Conservation (phyloP, 2,329 filamentous ascomycete species). For the Teratosphaeria viscida region DNA sequence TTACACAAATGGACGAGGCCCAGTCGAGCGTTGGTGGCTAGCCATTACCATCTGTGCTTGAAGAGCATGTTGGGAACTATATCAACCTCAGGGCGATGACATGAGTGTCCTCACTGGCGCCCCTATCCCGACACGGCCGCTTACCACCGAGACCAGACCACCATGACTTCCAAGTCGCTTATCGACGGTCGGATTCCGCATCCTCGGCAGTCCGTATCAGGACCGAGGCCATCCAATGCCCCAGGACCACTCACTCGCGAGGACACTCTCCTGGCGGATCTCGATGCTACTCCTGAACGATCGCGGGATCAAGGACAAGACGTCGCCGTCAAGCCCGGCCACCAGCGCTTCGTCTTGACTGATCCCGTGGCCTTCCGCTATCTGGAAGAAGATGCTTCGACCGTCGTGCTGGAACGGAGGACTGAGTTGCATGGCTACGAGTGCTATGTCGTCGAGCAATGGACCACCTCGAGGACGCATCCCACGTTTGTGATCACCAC, state of each 20-base stretch:
- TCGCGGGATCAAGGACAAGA: neutral
- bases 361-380: constrained; percentile 61
- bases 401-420: constrained; percentile 62
- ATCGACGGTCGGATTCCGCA: constrained; percentile 7
- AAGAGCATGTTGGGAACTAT: too few species aligned
- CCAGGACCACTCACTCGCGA: constrained; percentile 10
- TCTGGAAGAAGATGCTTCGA: constrained; percentile 73
- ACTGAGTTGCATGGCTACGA: constrained; percentile 72
- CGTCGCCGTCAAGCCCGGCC: constrained; percentile 21
- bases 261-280: constrained; percentile 1
- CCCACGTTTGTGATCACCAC: constrained; percentile 88
- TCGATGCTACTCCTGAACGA: neutral
- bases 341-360: constrained; percentile 53
- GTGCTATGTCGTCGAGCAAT: constrained; percentile 91
- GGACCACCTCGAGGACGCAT: constrained; percentile 84
- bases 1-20: too few species aligned
- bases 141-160: neutral
- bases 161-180: constrained; percentile 9
- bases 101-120: too few species aligned
- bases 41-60: too few species aligned
- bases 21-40: too few species aligned
- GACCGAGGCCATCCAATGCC: constrained; percentile 2
- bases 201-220: constrained; percentile 1
- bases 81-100: too few species aligned
- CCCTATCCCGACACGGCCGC: too few species aligned